Conservation (phyloP, 2,329 filamentous ascomycete species). For the Ophiostoma sp. region DNA sequence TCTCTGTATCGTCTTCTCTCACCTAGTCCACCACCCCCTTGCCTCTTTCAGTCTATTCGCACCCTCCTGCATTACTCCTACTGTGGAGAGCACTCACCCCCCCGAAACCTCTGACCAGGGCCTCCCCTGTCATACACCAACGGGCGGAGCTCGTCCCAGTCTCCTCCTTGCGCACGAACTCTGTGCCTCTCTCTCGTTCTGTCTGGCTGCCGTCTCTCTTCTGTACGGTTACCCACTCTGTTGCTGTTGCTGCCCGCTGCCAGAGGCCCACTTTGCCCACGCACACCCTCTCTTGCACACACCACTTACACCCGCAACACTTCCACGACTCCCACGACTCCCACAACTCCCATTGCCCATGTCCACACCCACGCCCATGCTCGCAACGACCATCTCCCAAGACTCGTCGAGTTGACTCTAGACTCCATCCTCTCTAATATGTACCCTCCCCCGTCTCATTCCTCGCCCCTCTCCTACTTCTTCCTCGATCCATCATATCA, state of each 20-base stretch:
- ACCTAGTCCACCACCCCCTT: not conserved
- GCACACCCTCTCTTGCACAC: constrained; percentile 14
- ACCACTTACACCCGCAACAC: constrained; percentile 5
- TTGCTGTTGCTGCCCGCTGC: constrained; percentile 1
- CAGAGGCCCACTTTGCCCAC: not conserved
- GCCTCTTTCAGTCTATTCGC: constrained; percentile 8
- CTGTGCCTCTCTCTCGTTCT: constrained; percentile 11
- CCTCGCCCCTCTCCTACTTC: constrained; percentile 19
- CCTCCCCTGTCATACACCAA: constrained; percentile 21
- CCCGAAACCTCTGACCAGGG: constrained; percentile 19
- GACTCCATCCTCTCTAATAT: constrained; percentile 19
- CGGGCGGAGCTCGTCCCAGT: constrained; percentile 21
- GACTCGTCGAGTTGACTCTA: constrained; percentile 6
- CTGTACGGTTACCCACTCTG: not conserved
- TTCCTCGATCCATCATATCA: constrained; percentile 9
- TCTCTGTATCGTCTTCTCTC: not conserved
- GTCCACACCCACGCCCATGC: not conserved
- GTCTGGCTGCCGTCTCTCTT: not conserved
- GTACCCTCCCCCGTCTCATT: constrained; percentile 16
- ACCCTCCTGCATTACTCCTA: constrained; percentile 21
- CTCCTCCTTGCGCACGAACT: constrained; percentile 19
- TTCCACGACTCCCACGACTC: not conserved
- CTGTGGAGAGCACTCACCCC: constrained; percentile 15
- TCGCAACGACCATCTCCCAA: not conserved
- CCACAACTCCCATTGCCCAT: not conserved